These are phyloP conservation scores for Endoconidiophora polonica DNA, from an alignment of 2,329 filamentous ascomycete species.

Conservation along the genomic window DNA sequence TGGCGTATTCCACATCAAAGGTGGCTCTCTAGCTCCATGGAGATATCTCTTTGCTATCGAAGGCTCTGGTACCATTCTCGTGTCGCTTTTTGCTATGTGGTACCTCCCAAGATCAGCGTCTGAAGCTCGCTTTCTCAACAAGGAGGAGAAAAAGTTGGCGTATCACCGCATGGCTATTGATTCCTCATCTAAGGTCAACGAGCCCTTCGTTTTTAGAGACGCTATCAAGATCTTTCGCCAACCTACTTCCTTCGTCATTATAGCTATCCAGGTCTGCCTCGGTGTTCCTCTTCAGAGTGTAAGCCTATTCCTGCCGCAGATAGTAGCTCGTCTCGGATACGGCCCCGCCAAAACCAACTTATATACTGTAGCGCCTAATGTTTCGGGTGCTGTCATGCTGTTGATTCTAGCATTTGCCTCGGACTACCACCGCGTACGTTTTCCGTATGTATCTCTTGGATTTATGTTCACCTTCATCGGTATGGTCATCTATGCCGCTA, in stretches of 20 bases:
- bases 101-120: conserved; percentile 51
- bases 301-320: conserved; percentile 37
- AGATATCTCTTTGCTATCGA: conserved; percentile 39
- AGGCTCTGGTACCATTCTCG: conserved; percentile 39
- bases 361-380: conserved; percentile 67
- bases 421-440: conserved; percentile 48
- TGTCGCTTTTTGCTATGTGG: conserved; percentile 47
- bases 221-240: conserved; percentile 34
- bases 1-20: conserved; percentile 30
- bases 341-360: conserved; percentile 49
- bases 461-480: conserved; percentile 61
- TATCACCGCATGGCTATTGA: conserved; percentile 62
- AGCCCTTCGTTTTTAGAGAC: conserved; percentile 34
- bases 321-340: conserved; percentile 32
- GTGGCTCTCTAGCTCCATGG: conserved; percentile 25
- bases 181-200: conserved; percentile 44
- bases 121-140: conserved; percentile 46
- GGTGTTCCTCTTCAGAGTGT: conserved; percentile 42
- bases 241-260: conserved; percentile 31
- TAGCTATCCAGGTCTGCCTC: conserved; percentile 40
- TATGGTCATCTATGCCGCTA: conserved; percentile 62
- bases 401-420: conserved; percentile 56
- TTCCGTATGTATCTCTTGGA: conserved; percentile 57
- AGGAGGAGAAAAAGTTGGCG: conserved; percentile 50
- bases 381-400: conserved; percentile 55